phyloP scores from a whole-genome alignment of 2,329 filamentous ascomycete species.

The Arachnomyces sp. region DNA sequence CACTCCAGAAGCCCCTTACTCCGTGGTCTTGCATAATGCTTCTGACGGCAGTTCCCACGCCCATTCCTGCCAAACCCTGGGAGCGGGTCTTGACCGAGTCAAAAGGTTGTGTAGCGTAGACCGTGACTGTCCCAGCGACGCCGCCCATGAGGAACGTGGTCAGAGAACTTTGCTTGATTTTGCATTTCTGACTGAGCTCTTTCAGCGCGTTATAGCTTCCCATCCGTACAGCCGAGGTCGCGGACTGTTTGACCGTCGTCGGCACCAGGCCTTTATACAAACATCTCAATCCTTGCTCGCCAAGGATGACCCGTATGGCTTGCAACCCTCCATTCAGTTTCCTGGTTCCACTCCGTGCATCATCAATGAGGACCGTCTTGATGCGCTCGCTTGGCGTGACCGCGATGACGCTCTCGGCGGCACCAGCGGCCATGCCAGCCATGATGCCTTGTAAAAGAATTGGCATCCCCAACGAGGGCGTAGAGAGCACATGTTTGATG shows the following conservation, averaged over 20 bases:
- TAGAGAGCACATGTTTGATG: constrained; percentile 52
- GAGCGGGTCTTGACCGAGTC: too few relatives aligned
- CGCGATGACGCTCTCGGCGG: constrained; percentile 55
- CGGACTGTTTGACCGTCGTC: constrained; percentile 56
- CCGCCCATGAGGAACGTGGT: too few relatives aligned
- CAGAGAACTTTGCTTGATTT: too few relatives aligned
- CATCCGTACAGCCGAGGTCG: constrained; percentile 55
- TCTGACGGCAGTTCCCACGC: too few relatives aligned
- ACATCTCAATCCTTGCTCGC: constrained; percentile 47
- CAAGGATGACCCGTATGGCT: constrained; percentile 43
- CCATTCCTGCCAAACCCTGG: too few relatives aligned
- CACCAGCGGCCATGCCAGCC: constrained; percentile 57
- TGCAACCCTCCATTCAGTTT: constrained; percentile 47
- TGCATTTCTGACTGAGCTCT: too few relatives aligned
- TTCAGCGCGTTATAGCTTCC: too few relatives aligned
- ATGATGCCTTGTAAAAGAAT: constrained; percentile 52
- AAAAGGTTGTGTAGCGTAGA: too few relatives aligned
- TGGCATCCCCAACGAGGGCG: constrained; percentile 48
- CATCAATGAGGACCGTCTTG: constrained; percentile 61
- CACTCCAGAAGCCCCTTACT: too few relatives aligned
- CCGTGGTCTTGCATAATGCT: too few relatives aligned
- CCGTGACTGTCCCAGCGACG: too few relatives aligned
- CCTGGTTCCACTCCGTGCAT: constrained; percentile 44
- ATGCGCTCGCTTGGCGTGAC: constrained; percentile 63
- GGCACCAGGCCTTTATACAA: constrained; percentile 54